These are phyloP conservation scores for Oryza meridionalis DNA, from an alignment of 176 grass and related monocot species.

Conservation along the genomic window DNA sequence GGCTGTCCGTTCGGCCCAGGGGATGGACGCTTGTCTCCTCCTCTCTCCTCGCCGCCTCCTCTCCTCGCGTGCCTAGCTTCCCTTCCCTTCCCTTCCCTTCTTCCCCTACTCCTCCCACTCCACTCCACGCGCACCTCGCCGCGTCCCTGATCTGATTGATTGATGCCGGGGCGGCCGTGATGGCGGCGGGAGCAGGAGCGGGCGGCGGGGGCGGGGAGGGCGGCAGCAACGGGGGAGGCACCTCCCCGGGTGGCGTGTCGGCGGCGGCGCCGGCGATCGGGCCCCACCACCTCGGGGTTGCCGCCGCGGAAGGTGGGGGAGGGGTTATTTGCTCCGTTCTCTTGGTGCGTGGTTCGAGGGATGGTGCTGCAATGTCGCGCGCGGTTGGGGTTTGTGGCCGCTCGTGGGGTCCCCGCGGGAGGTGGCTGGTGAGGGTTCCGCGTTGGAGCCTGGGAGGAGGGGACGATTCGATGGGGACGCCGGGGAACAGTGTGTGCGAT, in stretches of 20 bases:
- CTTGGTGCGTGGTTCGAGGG: not conserved
- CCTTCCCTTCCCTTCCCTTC: not conserved
- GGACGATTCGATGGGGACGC: not conserved
- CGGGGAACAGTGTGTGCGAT: not conserved
- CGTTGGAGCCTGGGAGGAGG: no score
- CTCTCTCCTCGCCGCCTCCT: no score
- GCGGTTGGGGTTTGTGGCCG: not conserved
- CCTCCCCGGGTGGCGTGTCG: conserved; percentile 7
- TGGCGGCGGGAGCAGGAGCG: conserved; percentile 21
- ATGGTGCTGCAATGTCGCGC: not conserved
- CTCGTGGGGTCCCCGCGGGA: not conserved
- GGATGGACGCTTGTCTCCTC: conserved; percentile 72
- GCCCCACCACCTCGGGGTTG: conserved; percentile 29
- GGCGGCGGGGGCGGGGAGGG: not conserved
- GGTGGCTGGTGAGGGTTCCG: not conserved
- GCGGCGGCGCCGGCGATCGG: conserved; percentile 20
- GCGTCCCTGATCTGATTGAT: conserved; percentile 30
- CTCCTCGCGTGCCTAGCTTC: not conserved
- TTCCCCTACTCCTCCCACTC: not conserved
- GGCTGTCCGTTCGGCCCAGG: conserved; percentile 58
- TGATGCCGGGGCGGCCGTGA: conserved; percentile 36
- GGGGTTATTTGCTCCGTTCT: not conserved
- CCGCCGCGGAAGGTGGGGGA: conserved; percentile 18
- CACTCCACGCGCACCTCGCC: not conserved
- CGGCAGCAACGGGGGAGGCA: not conserved